Evolutionary conservation across 1,284 basidiomycete species (phyloP), one percentile per base, ranked within the genome.

Genomic region (Papiliotrema terrestris): DNA sequence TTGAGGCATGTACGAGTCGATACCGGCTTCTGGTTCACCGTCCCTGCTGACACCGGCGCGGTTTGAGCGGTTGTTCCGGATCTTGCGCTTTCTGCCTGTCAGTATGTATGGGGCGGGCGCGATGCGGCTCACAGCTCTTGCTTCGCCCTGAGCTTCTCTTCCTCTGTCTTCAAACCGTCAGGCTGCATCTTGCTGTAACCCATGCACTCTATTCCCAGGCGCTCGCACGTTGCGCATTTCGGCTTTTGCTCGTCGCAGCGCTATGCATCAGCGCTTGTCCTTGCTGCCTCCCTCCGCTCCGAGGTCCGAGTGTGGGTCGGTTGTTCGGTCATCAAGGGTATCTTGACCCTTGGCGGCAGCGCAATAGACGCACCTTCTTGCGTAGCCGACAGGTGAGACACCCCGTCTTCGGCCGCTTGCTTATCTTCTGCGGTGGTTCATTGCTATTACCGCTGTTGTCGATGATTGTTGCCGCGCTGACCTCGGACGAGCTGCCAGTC

Each of bases 171-270:
- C 66, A 90, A 79, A 87, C 87, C 90, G n/a, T 88, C 86, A 13
- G 88, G 88, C 49, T 89, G 83, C 67, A 89, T 89, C 20, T 83
- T 82, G 44, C 87, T 87, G 70, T 88, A 91, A 23, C 89, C 89
- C 44, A 91, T 82, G 63, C 89, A 91, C 60, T 91, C 85, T n/a
- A 91, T 81, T 32, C 84, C 81, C 26, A 91, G 83, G 46, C 89
- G 85, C 38, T 82, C 80, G 62, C 89, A 91, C 1, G 87, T 89
- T 65, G 82, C 79, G 76, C 89, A 91, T 14, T 80, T 79, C 69
- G 68, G 62, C 84, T 83, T 47, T 79, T 81, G 63, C 70, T 90
- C 88, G 72, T 91, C 88, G 74, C 88, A 90, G 82, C 89, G 89
- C 88, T 91, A 69, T 11, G 5, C 5, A 11, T 32, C 29, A 32